Percentiles rank a stretch among this genome's conserved stretches.
Evolutionary conservation across 2,329 filamentous ascomycete species (phyloP).

Genomic region (Zasmidium angulare): DNA sequence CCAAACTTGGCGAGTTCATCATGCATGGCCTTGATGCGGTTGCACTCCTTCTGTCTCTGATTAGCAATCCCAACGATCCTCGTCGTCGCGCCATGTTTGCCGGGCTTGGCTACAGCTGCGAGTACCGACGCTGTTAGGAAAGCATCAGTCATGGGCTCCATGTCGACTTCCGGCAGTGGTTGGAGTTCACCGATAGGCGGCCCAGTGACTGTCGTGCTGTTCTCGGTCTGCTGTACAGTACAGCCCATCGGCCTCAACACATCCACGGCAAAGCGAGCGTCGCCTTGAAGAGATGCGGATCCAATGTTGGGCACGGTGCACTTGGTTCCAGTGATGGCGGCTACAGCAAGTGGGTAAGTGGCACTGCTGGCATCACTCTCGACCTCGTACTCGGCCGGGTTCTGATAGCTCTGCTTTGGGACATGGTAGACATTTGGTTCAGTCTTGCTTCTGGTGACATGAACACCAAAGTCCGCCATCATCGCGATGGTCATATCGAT

Average conservation of each 20-base stretch:
- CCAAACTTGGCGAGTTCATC: slow-evolving; percentile 93
- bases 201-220: slow-evolving; percentile 89
- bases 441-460: slow-evolving; percentile 71
- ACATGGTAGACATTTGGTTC: slow-evolving; percentile 94
- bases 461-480: slow-evolving; percentile 90
- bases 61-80: slow-evolving; percentile 94
- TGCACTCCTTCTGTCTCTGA: slow-evolving; percentile 97
- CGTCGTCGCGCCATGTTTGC: slow-evolving; percentile 62
- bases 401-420: slow-evolving; percentile 77
- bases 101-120: slow-evolving; percentile 80
- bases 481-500: slow-evolving; percentile 99
- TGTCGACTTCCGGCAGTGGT: slow-evolving; percentile 80
- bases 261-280: slow-evolving; percentile 89
- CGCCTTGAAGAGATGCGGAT: slow-evolving; percentile 85
- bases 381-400: slow-evolving; percentile 81
- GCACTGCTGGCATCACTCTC: slow-evolving; percentile 98
- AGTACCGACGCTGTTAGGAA: slow-evolving; percentile 94
- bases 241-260: slow-evolving; percentile 94
- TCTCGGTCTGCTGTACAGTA: slow-evolving; percentile 76
- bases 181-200: slow-evolving; percentile 72
- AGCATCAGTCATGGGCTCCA: slow-evolving; percentile 99
- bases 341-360: slow-evolving; percentile 90
- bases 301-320: slow-evolving; percentile 98
- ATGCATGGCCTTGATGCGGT: slow-evolving; percentile 93
- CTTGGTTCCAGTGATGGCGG: slow-evolving; percentile 91